phyloP scores from a whole-genome alignment of 2,329 filamentous ascomycete genomes.

The Aspergillaceae sp. region DNA sequence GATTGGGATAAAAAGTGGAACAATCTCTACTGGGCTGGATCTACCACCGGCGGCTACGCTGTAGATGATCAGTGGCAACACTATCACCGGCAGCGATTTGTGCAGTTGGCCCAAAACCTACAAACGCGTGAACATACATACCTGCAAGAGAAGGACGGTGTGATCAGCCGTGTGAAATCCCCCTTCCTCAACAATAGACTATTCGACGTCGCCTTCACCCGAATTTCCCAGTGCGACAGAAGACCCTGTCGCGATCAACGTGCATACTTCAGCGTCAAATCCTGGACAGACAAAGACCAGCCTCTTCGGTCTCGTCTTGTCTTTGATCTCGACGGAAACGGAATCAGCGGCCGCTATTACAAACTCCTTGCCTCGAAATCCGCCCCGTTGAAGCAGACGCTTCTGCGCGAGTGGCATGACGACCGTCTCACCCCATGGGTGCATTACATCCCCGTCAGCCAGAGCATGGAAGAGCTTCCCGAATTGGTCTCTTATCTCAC shows the following conservation, averaged over 20 bases:
- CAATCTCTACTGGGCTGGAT: slow-evolving; percentile 51
- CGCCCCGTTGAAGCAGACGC: slow-evolving; percentile 13
- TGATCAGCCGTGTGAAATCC: slow-evolving; percentile 1
- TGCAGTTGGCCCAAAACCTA: slow-evolving; percentile 10
- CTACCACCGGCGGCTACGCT: slow-evolving; percentile 43
- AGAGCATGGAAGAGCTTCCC: slow-evolving; percentile 14
- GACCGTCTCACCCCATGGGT: slow-evolving; percentile 14
- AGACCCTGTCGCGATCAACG: slow-evolving; percentile 8
- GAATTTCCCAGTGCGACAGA: slow-evolving; percentile 9
- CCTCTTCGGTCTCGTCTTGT: slow-evolving; percentile 8
- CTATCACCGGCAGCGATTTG: slow-evolving; percentile 14
- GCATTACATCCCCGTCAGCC: slow-evolving; percentile 17
- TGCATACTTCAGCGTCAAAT: slow-evolving; percentile 5
- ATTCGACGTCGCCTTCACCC: slow-evolving; percentile 11
- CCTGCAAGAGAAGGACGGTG: slow-evolving; percentile 1
- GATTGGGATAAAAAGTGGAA: slow-evolving; percentile 44
- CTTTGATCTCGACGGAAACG: slow-evolving; percentile 17
- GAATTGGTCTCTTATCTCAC: slow-evolving; percentile 13
- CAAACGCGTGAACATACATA: slow-evolving; percentile 2
- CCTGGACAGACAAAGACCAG: slow-evolving; percentile 10
- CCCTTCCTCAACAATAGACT: slow-evolving; percentile 7
- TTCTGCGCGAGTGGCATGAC: slow-evolving; percentile 19
- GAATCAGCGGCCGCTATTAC: slow-evolving; percentile 16
- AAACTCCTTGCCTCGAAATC: slow-evolving; percentile 13
- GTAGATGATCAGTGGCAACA: slow-evolving; percentile 4